Conservation (phyloP, 1,139 yeast species). For the Lodderomyces pseudojiufengensis region DNA sequence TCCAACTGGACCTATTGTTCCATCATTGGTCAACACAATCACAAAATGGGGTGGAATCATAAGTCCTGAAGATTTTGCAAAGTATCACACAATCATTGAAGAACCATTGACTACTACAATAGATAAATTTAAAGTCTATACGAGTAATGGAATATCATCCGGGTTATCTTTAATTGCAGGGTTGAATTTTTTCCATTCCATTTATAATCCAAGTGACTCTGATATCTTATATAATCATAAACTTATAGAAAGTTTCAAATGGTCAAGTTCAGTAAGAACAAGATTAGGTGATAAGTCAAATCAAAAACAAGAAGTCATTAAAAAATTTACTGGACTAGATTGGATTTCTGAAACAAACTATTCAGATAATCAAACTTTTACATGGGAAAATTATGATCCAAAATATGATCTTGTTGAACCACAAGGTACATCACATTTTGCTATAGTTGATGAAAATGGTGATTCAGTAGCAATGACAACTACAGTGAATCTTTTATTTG, state of each 20-base stretch:
- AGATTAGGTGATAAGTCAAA: slow-evolving; percentile 64
- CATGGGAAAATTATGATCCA: slow-evolving; percentile 76
- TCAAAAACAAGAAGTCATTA: slow-evolving; percentile 23
- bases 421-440: slow-evolving; percentile 86
- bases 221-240: slow-evolving; percentile 55
- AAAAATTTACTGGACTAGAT: slow-evolving; percentile 29
- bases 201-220: slow-evolving; percentile 20
- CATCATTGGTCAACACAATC: slow-evolving; percentile 45
- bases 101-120: slow-evolving; percentile 50
- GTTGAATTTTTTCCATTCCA: slow-evolving; percentile 51
- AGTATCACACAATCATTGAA: slow-evolving; percentile 53
- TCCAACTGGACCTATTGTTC: slow-evolving; percentile 71
- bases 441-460: slow-evolving; percentile 64
- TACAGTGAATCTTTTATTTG: slow-evolving; percentile 83
- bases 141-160: slow-evolving; percentile 75
- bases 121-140: slow-evolving; percentile 51
- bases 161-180: slow-evolving; percentile 84
- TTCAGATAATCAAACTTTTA: slow-evolving; percentile 53
- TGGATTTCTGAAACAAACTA: slow-evolving; percentile 53
- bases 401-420: slow-evolving; percentile 70
- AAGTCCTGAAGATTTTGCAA: slow-evolving; percentile 57
- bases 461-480: slow-evolving; percentile 87
- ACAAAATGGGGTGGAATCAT: slow-evolving; percentile 59
- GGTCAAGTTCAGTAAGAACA: slow-evolving; percentile 85
- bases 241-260: slow-evolving; percentile 82